Conservation (phyloP, 2,329 filamentous ascomycete genomes). For the Sarocladium oryzae region DNA sequence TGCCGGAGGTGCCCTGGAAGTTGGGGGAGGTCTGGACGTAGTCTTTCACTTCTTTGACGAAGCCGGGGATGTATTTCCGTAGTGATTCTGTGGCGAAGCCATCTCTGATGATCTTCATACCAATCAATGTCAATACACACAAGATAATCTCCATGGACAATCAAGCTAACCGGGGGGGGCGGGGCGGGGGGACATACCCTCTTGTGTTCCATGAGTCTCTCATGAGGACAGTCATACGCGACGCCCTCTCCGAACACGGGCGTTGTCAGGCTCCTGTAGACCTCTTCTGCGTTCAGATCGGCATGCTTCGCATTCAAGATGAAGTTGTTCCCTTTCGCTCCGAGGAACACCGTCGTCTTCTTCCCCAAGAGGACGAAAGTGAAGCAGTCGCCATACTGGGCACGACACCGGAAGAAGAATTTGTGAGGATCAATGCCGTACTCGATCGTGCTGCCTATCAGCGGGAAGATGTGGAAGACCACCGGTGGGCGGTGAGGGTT, state of each 20-base stretch:
- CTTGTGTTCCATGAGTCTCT: constrained; percentile 1
- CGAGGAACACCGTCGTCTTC: neutral
- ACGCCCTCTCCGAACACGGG: neutral
- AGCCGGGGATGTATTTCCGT: neutral
- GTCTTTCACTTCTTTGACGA: neutral
- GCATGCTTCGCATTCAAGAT: constrained; percentile 2
- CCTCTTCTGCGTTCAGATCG: neutral
- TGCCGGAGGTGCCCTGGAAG: neutral
- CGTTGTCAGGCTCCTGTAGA: neutral
- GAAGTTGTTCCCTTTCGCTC: constrained; percentile 1
- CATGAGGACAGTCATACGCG: neutral
- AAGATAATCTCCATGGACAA: neutral
- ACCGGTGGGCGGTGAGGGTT: constrained; percentile 1
- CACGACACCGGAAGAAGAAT: neutral
- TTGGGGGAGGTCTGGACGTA: neutral
- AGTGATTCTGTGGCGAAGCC: constrained; percentile 1
- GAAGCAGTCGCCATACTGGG: constrained; percentile 1
- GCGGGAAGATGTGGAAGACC: constrained; percentile 4
- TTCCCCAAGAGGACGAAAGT: neutral
- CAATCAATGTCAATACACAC: neutral
- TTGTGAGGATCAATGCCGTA: constrained; percentile 3
- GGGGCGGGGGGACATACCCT: neutral
- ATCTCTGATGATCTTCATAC: neutral
- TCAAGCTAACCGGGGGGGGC: too few species aligned
- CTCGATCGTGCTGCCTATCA: neutral